Evolutionary conservation across 768 basidiomycete genomes (phyloP), one percentile per base, ranked within the genome.

Genomic region (Chalciporus piperatus): DNA sequence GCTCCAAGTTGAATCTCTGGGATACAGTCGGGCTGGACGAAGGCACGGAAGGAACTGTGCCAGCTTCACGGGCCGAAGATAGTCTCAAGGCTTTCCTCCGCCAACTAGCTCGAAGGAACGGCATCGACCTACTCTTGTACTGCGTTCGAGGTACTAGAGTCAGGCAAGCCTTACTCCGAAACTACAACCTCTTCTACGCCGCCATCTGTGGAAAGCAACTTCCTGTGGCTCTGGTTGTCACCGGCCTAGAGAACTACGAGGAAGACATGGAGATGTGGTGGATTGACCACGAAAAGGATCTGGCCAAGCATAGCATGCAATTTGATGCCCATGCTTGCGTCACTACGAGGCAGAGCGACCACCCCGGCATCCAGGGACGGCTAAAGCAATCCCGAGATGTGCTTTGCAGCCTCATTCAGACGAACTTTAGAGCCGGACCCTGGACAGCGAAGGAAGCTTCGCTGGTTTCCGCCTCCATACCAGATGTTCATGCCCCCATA

Each of bases 241-340:
- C 70, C 3, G 71, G 70, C 19, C 59, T 72, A 30, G 71, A 71
- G 51, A 68, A 68, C 37, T 59, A 66, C 3, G 60, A 69, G 25
- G 58, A 55, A n/a, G 62, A 67, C 8, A 72, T 72, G 64, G 67
- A 69, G 2, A 47, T 44, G 30, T 76, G 75, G 75, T 76, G 74
- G 75, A 51, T 39, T 16, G 51, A 61, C 43, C 71, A 76, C 38
- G 59, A 71, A 52, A 50, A 55, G 28, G 51, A 52, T 12, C 67
- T 77, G 47, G 56, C 55, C 16, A 50, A 46, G 23, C 59, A 70
- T 35, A 63, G 63, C 12, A 76, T 77, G 62, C 43, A 52, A 9
- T 74, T 75, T 17, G 58, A 66, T 28, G 73, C 67, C 2, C 67
- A 73, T 19, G 76, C 71, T 9, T 77, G 76, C 47, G 63, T 76